Evolutionary conservation across 2,329 filamentous ascomycete genomes (phyloP).

Genomic region (Paraphoma chrysanthemicola): DNA sequence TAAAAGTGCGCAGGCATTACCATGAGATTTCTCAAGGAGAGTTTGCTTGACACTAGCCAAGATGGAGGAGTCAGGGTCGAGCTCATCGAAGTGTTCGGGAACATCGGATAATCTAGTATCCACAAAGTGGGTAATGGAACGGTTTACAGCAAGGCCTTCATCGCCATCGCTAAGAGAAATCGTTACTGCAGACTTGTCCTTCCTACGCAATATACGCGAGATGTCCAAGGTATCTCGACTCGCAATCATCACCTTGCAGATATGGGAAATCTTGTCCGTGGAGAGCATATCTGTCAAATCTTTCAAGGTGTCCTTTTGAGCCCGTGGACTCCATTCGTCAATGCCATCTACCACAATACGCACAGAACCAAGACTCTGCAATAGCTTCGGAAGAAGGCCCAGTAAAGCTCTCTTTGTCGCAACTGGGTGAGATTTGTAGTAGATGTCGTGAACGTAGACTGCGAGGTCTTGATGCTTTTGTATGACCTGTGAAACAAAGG

Average conservation of each 20-base stretch:
- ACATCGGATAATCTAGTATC: slow-evolving; percentile 10
- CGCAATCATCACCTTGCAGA: slow-evolving; percentile 15
- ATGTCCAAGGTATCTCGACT: slow-evolving; percentile 10
- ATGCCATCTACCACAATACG: slow-evolving; percentile 19
- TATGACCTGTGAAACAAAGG: slow-evolving; percentile 11
- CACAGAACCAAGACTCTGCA: slow-evolving; percentile 11
- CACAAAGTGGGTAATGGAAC: slow-evolving; percentile 10
- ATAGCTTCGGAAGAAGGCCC: slow-evolving; percentile 9
- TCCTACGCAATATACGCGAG: slow-evolving; percentile 4
- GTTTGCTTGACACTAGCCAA: slow-evolving; percentile 6
- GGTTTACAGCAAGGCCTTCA: slow-evolving; percentile 3
- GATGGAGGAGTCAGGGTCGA: slow-evolving; percentile 8
- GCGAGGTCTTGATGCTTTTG: slow-evolving; percentile 14
- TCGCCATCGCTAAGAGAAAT: slow-evolving; percentile 9
- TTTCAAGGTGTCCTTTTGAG: slow-evolving; percentile 7
- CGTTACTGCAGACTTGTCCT: background rate
- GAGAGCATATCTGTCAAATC: slow-evolving; percentile 8
- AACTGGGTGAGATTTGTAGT: slow-evolving; percentile 3
- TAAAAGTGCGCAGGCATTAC: background rate
- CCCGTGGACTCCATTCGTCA: slow-evolving; percentile 11
- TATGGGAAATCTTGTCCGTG: background rate
- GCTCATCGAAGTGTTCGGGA: slow-evolving; percentile 7
- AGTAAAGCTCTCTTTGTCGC: slow-evolving; percentile 10
- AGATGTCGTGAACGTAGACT: slow-evolving; percentile 5
- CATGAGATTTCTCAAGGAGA: background rate